These are phyloP conservation scores for Backusella circina DNA, from an alignment of 192 early-diverging fungal genomes.

Conservation along the genomic window DNA sequence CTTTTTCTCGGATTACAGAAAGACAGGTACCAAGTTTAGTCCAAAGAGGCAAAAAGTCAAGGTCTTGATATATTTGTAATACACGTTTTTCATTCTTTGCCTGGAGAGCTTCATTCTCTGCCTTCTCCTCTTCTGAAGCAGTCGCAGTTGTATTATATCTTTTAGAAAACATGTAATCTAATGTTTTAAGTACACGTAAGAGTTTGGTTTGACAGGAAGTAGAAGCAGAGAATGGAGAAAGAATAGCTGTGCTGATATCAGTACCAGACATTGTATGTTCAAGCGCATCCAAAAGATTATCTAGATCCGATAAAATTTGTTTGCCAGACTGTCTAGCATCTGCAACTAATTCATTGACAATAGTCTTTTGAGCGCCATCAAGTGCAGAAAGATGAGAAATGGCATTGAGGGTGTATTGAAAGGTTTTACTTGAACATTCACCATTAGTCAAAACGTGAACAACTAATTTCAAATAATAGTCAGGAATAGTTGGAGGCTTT, in stretches of 20 bases:
- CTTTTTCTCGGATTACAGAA: slow-evolving; percentile 65
- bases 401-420: slow-evolving; percentile 88
- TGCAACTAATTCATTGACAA: slow-evolving; percentile 76
- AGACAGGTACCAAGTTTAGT: slow-evolving; percentile 71
- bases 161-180: slow-evolving; percentile 82
- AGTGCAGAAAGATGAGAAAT: slow-evolving; percentile 85
- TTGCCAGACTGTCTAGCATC: slow-evolving; percentile 67
- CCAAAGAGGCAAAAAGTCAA: slow-evolving; percentile 72
- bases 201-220: slow-evolving; percentile 91
- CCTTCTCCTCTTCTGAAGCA: slow-evolving; percentile 34
- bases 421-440: slow-evolving; percentile 89
- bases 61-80: slow-evolving; percentile 44
- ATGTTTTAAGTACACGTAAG: slow-evolving; percentile 88
- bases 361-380: slow-evolving; percentile 62
- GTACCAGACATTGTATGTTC: slow-evolving; percentile 52
- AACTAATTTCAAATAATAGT: slow-evolving; percentile 74
- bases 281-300: slow-evolving; percentile 59
- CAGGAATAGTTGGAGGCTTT: slow-evolving; percentile 79
- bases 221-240: slow-evolving; percentile 78
- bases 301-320: slow-evolving; percentile 66
- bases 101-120: neutral
- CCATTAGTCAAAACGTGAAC: slow-evolving; percentile 89
- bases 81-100: slow-evolving; percentile 48
- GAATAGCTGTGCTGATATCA: slow-evolving; percentile 67
- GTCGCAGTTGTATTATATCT: slow-evolving; percentile 32